Evolutionary conservation across 2,329 filamentous ascomycete genomes (phyloP).

Genomic region (Fusarium sp.): DNA sequence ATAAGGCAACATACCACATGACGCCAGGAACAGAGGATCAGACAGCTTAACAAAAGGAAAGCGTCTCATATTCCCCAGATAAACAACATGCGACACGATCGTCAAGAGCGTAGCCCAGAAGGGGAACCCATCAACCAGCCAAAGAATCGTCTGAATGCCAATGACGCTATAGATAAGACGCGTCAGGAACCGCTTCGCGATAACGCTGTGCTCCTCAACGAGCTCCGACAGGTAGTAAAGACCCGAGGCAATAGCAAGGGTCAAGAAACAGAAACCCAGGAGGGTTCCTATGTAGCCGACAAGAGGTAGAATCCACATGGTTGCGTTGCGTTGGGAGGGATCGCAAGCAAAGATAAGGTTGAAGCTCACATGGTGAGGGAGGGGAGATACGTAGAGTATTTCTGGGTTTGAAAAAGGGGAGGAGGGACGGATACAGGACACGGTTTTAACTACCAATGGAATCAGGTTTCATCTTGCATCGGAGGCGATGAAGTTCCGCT

Average conservation of each 20-base stretch:
- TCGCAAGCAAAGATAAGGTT: slow-evolving; percentile 31
- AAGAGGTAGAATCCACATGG: slow-evolving; percentile 95
- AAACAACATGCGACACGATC: slow-evolving; percentile 84
- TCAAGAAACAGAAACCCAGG: slow-evolving; percentile 93
- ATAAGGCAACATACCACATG: slow-evolving; percentile 73
- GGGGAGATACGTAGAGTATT: slow-evolving; percentile 24
- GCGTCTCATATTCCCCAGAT: slow-evolving; percentile 84
- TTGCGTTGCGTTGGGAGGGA: slow-evolving; percentile 48
- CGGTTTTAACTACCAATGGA: slow-evolving; percentile 46
- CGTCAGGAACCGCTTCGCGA: slow-evolving; percentile 88
- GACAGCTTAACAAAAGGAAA: slow-evolving; percentile 85
- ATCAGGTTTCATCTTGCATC: no score
- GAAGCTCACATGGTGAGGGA: slow-evolving; percentile 44
- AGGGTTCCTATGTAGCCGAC: slow-evolving; percentile 90
- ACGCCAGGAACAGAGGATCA: slow-evolving; percentile 87
- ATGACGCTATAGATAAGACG: slow-evolving; percentile 89
- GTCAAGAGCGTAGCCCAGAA: slow-evolving; percentile 79
- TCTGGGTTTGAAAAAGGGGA: slow-evolving; percentile 24
- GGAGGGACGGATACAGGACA: slow-evolving; percentile 39
- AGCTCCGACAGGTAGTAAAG: slow-evolving; percentile 98
- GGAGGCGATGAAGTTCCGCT: not conserved
- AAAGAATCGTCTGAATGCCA: slow-evolving; percentile 78
- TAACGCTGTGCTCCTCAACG: slow-evolving; percentile 96
- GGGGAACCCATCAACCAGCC: slow-evolving; percentile 88
- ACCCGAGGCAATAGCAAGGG: slow-evolving; percentile 95